These are phyloP conservation scores for Fusarium heterosporum DNA, from an alignment of 2,329 filamentous ascomycete species.

Conservation along the genomic window DNA sequence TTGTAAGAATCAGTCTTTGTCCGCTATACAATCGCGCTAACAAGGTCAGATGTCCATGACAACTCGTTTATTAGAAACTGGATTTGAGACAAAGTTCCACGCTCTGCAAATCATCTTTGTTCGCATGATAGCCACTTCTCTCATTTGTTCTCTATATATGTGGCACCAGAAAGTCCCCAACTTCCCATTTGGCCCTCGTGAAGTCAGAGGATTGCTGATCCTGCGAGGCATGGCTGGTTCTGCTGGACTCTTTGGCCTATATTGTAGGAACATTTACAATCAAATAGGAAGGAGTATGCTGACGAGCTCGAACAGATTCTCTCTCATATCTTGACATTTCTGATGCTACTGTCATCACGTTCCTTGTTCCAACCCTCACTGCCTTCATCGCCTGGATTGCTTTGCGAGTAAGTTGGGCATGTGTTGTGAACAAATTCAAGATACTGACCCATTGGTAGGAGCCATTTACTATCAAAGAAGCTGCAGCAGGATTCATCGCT, in stretches of 20 bases:
- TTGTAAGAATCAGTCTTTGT: constrained; percentile 45
- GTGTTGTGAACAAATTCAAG: accelerated
- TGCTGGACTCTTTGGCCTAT: constrained; percentile 73
- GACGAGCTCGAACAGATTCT: constrained; percentile 50
- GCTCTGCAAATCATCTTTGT: constrained; percentile 59
- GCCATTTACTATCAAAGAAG: constrained; percentile 77
- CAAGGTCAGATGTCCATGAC: constrained; percentile 55
- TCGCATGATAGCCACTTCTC: constrained; percentile 54
- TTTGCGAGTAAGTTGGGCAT: constrained; percentile 33
- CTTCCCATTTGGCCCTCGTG: constrained; percentile 74
- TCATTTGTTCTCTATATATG: constrained; percentile 56
- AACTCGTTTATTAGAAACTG: constrained; percentile 52
- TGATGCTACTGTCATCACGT: constrained; percentile 84
- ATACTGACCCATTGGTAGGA: constrained; percentile 59
- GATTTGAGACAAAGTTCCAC: constrained; percentile 53
- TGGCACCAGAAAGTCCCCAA: constrained; percentile 62
- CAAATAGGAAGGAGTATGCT: accelerated
- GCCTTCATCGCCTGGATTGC: constrained; percentile 73
- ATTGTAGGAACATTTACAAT: constrained; percentile 48
- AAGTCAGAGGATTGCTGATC: constrained; percentile 71
- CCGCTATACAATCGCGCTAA: not conserved
- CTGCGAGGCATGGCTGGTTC: constrained; percentile 72
- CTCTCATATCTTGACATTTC: constrained; percentile 77
- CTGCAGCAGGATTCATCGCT: constrained; percentile 75
- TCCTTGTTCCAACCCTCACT: constrained; percentile 78